phyloP scores from a whole-genome alignment of 2,329 filamentous ascomycete species.

The Aaosphaeria arxii region DNA sequence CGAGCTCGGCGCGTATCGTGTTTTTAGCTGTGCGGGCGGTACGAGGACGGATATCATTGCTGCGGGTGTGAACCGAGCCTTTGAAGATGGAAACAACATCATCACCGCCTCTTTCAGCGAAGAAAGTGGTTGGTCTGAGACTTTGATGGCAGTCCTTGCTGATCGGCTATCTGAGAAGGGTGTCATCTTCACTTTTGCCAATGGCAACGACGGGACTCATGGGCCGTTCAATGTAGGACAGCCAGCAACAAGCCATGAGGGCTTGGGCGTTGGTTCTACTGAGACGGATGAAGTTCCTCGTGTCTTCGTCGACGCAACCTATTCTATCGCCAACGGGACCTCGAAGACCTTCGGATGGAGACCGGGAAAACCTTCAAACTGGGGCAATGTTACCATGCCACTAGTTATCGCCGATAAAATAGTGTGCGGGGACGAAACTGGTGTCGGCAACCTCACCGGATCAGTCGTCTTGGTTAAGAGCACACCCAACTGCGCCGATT shows the following conservation, averaged over 20 bases:
- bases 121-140: constrained; percentile 32
- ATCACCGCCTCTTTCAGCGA: constrained; percentile 37
- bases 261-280: constrained; percentile 47
- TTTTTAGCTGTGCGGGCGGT: constrained; percentile 55
- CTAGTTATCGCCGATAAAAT: constrained; percentile 46
- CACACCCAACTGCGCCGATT: constrained; percentile 54
- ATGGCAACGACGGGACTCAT: constrained; percentile 50
- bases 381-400: constrained; percentile 11
- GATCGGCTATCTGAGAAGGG: constrained; percentile 39
- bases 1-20: constrained; percentile 55
- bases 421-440: constrained; percentile 16
- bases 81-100: constrained; percentile 47
- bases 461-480: constrained; percentile 60
- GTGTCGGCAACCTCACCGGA: constrained; percentile 40
- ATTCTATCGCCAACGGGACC: constrained; percentile 22
- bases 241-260: constrained; percentile 42
- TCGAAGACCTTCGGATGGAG: constrained; percentile 27
- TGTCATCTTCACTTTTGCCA: constrained; percentile 44
- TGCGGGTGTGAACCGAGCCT: constrained; percentile 58
- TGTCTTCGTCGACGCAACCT: constrained; percentile 33
- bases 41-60: constrained; percentile 57
- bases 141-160: constrained; percentile 41
- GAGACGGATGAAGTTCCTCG: constrained; percentile 32
- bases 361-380: constrained; percentile 27
- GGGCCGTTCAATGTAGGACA: constrained; percentile 49